Base-by-base conservation (phyloP, 2,329 filamentous ascomycete genomes). In the Amphichorda felina region DNA sequence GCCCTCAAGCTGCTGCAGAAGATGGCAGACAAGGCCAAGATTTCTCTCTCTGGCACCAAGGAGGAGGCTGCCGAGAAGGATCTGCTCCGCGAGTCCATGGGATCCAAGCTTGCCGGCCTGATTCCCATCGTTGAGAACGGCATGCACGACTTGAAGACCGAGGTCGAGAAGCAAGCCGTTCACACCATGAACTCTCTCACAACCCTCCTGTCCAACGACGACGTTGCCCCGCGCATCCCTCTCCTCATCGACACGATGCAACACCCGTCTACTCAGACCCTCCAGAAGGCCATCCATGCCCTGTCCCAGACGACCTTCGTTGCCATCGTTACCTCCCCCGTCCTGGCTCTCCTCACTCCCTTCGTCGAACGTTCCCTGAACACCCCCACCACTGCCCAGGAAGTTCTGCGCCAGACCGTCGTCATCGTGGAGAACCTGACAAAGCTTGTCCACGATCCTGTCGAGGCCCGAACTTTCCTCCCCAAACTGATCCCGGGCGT, bases 271-370 rank as follows among this genome's bases (percentile, higher is more conserved):
- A 70, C 83, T 11, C 78, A 93, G 58, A 86, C 82, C 19, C 72
- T 93, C 38, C 85, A 94, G 56, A 95, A 95, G 67, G 88, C 91
- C 22, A 96, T 98, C 45, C 91, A 95, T 54, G 91, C 88, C 31
- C 70, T 98, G 31, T 95, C 88, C 4, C 86, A 94, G 64, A 98
- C 91, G 9, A 98, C 91, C n/a, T 98, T 98, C 48, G 91, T 98
- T 36, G 88, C 91, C 38, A 73, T 94, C 44, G 91, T 98, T 48
- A 95, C 87, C 10, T 95, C 89, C 8, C 91, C 91, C 8, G 89
- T 96, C 5, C 75, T 98, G 39, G 91, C 91, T 14, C 77, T 98
- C 38, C 72, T 98, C 37, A 98, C 91, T 2, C 91, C 91, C 31
- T 81, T 96, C 46, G 76, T 98, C 19, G 91, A 96, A 64, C 82